Percentiles rank a stretch among this genome's conserved stretches.
Conservation (phyloP, 768 basidiomycete species). For the Mycena metata region DNA sequence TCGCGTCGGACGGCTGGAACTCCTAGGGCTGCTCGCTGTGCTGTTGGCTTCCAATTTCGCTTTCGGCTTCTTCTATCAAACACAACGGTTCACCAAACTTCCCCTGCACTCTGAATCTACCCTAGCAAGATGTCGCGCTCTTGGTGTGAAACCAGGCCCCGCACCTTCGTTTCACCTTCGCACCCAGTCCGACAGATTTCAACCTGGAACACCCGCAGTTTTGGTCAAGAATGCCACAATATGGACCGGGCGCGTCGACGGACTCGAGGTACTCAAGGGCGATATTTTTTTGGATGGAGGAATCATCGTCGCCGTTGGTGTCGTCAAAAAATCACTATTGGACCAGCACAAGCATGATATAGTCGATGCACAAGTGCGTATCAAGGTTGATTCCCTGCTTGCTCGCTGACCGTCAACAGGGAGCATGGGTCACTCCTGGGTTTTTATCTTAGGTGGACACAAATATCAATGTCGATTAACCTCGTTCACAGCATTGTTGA, state of each 20-base stretch:
- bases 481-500: slow-evolving; percentile 49
- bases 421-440: slow-evolving; percentile 84
- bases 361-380: slow-evolving; percentile 34
- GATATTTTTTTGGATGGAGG: slow-evolving; percentile 74
- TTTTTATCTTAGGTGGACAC: slow-evolving; percentile 37
- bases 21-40: slow-evolving; percentile 22
- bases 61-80: slow-evolving; percentile 17
- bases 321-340: slow-evolving; percentile 51
- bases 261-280: slow-evolving; percentile 68
- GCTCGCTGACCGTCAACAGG: slow-evolving; percentile 62
- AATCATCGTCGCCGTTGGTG: slow-evolving; percentile 65
- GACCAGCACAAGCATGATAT: slow-evolving; percentile 26
- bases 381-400: slow-evolving; percentile 38
- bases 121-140: slow-evolving; percentile 63
- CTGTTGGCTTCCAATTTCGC: slow-evolving; percentile 25
- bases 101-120: slow-evolving; percentile 57
- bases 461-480: slow-evolving; percentile 9
- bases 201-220: slow-evolving; percentile 70
- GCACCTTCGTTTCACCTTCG: slow-evolving; percentile 55
- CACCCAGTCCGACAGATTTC: slow-evolving; percentile 71
- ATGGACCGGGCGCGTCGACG: slow-evolving; percentile 68
- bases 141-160: slow-evolving; percentile 64
- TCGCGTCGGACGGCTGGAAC: background rate
- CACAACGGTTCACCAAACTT: slow-evolving; percentile 13
- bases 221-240: slow-evolving; percentile 81